Evolutionary conservation across 208 protist species (phyloP), one percentile per base, ranked within the genome.

Genomic region (Dictyostelium gargantuum): DNA sequence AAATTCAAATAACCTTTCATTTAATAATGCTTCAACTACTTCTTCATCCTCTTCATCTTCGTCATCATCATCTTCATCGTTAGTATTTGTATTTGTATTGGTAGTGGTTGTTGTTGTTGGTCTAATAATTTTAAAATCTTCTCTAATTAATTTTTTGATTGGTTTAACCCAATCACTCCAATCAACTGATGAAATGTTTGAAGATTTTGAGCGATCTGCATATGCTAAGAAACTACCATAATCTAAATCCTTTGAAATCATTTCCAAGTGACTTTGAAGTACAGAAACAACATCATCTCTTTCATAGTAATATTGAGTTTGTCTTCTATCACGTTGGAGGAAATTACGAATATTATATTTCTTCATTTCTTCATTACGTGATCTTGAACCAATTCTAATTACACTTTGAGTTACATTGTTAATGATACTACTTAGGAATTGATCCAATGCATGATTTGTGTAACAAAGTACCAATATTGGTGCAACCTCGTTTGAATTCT

Each of bases 381-480:
- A 94, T 29, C 95, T 84, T 11, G 75, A 61, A 23, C 95, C 95
- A 15, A 96, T 38, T 66, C 95, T 79, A 40, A 96, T 76, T 32
- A 95, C 52, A 46, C 84, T 66, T 23, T 84, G n/a, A 0, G 40
- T 91, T 5, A 35, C 56, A 50, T 94, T 85, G 42, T 92, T 93
- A 10, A 23, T 35, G 13, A 93, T 42, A 26, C 26, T 2, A 44
- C 79, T 75, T 19, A 96, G 52, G 13, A 97, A 94, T 82, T 96
- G 95, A 56, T 97, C 96, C 3, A 97, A 80, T 3, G 96, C 96
- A 74, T 97, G 96, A 63, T 97, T 97, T 8, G 96, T 96, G 38
- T 96, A 96, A 80, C 95, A 96, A 13, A 95, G 46, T 9, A 91
- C 73, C 15, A 95, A 84, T 0, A 96, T 91, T 40, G 92, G 89